phyloP scores from a whole-genome alignment of 2,329 filamentous ascomycete species.

The Sclerotinia subarctica region DNA sequence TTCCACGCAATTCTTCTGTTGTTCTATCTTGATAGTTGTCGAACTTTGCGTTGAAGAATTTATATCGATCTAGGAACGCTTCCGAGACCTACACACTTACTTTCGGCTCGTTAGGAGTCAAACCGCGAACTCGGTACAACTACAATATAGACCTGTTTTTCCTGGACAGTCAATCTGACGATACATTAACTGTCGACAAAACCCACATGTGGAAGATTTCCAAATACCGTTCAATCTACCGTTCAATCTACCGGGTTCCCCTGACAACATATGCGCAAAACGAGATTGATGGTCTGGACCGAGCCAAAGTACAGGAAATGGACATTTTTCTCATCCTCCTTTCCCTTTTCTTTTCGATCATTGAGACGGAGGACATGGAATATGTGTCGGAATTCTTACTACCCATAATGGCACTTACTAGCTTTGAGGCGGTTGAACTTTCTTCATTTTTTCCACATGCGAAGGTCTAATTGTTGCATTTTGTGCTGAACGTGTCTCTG shows the following conservation, averaged over 20 bases:
- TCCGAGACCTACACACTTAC: neutral
- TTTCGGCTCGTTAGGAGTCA: neutral
- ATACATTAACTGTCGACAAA: too few species aligned
- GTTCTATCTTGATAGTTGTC: too few species aligned
- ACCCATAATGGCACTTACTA: constrained; percentile 52
- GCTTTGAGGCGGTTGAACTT: constrained; percentile 60
- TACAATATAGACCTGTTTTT: neutral
- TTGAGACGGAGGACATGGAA: constrained; percentile 59
- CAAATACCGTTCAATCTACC: too few species aligned
- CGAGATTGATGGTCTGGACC: neutral
- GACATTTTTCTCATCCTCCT: constrained; percentile 40
- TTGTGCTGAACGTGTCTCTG: too few species aligned
- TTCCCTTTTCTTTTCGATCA: constrained; percentile 27
- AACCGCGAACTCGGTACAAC: neutral
- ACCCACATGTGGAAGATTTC: too few species aligned
- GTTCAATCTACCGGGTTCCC: too few species aligned
- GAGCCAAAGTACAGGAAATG: too few species aligned
- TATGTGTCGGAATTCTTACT: constrained; percentile 66
- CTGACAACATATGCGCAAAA: neutral
- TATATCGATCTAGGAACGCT: too few species aligned
- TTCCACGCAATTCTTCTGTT: too few species aligned
- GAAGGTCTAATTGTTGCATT: too few species aligned
- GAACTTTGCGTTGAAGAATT: too few species aligned
- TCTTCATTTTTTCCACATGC: constrained; percentile 71
- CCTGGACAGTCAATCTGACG: neutral